Evolutionary conservation across 306 rosid species (phyloP).

Genomic region (Benincasa hispida): DNA sequence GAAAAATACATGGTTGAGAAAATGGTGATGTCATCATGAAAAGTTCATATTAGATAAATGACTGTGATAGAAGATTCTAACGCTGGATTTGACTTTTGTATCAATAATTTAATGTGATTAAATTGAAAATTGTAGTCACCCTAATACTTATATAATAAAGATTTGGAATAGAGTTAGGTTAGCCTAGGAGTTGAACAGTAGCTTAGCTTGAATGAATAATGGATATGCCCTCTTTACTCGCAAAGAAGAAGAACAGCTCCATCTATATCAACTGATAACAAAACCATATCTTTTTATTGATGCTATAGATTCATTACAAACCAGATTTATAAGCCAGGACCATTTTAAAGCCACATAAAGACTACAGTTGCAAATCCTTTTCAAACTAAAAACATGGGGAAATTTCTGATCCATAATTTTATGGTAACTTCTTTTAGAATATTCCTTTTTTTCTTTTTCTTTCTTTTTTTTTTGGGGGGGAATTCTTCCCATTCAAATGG

Average conservation of each 20-base stretch:
- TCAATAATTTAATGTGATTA: not conserved
- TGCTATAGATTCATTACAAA: not conserved
- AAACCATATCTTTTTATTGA: not conserved
- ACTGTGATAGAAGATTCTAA: not conserved
- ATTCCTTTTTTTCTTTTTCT: too few relatives aligned
- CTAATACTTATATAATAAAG: not conserved
- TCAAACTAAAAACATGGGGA: not conserved
- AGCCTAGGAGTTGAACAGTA: conserved; percentile 3
- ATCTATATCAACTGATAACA: not conserved
- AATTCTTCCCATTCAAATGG: not conserved
- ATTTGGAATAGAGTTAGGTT: not conserved
- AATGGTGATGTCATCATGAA: not conserved
- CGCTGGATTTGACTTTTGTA: not conserved
- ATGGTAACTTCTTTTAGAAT: too few relatives aligned
- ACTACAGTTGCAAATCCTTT: not conserved
- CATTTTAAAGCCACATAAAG: not conserved
- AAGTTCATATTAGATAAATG: not conserved
- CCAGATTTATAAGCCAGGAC: not conserved
- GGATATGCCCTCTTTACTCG: not conserved
- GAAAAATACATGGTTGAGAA: not conserved
- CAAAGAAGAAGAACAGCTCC: not conserved
- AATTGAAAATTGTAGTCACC: not conserved
- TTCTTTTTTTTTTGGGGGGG: too few relatives aligned
- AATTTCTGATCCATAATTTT: too few relatives aligned
- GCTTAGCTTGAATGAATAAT: not conserved